These are phyloP conservation scores for Emergomyces pasteurianus DNA, from an alignment of 2,329 filamentous ascomycete genomes.

Conservation along the genomic window DNA sequence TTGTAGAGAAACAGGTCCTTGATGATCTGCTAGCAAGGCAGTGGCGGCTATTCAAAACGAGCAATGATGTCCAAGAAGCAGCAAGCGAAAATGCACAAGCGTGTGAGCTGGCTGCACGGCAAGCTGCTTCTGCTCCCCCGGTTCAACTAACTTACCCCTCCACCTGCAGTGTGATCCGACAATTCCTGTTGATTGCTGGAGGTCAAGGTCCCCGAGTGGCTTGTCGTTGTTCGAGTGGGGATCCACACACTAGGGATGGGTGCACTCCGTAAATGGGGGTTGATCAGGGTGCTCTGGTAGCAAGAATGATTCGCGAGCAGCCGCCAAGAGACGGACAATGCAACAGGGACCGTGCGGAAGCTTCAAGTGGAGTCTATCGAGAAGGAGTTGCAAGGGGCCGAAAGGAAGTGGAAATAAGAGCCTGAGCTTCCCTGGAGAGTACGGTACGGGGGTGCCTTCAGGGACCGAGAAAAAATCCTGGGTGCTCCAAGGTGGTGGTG, in stretches of 20 bases:
- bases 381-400: background rate
- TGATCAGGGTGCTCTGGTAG: background rate
- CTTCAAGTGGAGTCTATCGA: background rate
- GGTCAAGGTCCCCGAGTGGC: background rate
- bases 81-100: background rate
- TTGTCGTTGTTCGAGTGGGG: background rate
- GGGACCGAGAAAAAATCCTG: background rate
- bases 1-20: background rate
- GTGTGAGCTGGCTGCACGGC: background rate
- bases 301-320: background rate
- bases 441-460: background rate
- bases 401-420: background rate
- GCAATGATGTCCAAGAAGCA: background rate
- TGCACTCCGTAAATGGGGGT: background rate
- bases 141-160: background rate
- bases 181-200: background rate
- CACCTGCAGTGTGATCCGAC: background rate
- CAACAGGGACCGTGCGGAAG: background rate
- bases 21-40: background rate
- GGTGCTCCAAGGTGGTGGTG: background rate
- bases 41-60: background rate
- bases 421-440: background rate
- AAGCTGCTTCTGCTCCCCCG: background rate
- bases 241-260: background rate
- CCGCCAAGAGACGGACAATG: background rate